These are phyloP conservation scores for Penicillium italicum DNA, from an alignment of 2,329 filamentous ascomycete genomes.

Conservation along the genomic window DNA sequence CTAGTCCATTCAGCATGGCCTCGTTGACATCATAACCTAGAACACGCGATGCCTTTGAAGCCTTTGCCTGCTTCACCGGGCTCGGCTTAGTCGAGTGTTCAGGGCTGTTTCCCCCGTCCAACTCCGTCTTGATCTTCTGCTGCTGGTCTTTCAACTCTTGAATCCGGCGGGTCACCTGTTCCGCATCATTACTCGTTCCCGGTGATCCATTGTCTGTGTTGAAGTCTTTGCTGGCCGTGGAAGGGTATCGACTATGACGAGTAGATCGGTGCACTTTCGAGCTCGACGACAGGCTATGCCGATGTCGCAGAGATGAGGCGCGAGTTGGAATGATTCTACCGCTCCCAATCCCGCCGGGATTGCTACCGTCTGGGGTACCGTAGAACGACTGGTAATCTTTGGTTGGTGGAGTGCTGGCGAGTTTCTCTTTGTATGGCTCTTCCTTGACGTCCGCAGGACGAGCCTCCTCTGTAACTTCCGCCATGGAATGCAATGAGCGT, in stretches of 20 bases:
- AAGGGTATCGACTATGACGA: conserved; percentile 41
- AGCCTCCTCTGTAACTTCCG: conserved; percentile 41
- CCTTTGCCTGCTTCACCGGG: conserved; percentile 11
- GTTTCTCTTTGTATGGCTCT: conserved; percentile 18
- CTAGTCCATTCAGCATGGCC: conserved; percentile 3
- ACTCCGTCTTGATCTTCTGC: conserved; percentile 51
- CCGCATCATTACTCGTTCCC: conserved; percentile 46
- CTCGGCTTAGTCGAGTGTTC: conserved; percentile 21
- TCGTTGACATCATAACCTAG: conserved; percentile 4
- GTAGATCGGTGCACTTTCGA: conserved; percentile 54
- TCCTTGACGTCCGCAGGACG: conserved; percentile 20
- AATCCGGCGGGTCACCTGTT: conserved; percentile 56
- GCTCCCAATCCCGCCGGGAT: conserved; percentile 41
- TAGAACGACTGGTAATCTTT: conserved; percentile 38
- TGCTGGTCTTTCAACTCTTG: conserved; percentile 57
- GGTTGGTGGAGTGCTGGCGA: conserved; percentile 22
- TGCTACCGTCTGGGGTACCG: conserved; percentile 27
- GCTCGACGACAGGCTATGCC: conserved; percentile 46
- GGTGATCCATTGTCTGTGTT: conserved; percentile 40
- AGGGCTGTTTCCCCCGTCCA: conserved; percentile 40
- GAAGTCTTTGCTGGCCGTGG: conserved; percentile 38
- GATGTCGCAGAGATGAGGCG: conserved; percentile 63
- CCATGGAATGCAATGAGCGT: conserved; percentile 43
- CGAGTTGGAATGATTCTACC: conserved; percentile 60
- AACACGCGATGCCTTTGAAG: conserved; percentile 9